These are phyloP conservation scores for Psidium friedrichsthalianum DNA, from an alignment of 345 rosid genomes.

Conservation along the genomic window DNA sequence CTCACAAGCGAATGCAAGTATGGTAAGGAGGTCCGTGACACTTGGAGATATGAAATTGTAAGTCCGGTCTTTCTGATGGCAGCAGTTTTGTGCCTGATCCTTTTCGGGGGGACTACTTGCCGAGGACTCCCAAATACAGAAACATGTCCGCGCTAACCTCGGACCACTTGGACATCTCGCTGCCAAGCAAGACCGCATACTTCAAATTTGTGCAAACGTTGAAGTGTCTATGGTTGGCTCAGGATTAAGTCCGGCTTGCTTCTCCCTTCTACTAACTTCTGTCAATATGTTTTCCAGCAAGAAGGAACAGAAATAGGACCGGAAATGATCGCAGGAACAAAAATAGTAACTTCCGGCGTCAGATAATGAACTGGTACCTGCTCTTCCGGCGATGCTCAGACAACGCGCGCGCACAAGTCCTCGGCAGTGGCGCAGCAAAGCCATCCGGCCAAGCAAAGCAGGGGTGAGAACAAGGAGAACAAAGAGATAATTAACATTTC, in stretches of 20 bases:
- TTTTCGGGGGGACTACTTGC: too few species aligned
- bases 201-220: background rate
- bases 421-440: background rate
- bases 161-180: too few species aligned
- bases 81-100: too few species aligned
- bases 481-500: background rate
- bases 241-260: slow-evolving; percentile 26
- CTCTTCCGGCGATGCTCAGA: slow-evolving; percentile 17
- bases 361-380: background rate
- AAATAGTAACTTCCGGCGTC: background rate
- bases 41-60: too few species aligned
- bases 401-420: background rate
- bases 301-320: background rate
- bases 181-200: too few species aligned
- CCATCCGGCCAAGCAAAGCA: background rate
- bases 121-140: too few species aligned
- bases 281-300: slow-evolving; percentile 9
- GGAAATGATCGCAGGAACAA: background rate
- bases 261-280: slow-evolving; percentile 34
- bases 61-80: too few species aligned
- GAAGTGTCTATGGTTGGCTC: slow-evolving; percentile 39
- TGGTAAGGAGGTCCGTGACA: too few species aligned
- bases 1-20: too few species aligned
- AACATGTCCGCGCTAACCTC: too few species aligned
- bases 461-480: background rate